Evolutionary conservation across 169 alveolate genomes (phyloP), one percentile per base, ranked within the genome.

Genomic region (Babesia ovata): DNA sequence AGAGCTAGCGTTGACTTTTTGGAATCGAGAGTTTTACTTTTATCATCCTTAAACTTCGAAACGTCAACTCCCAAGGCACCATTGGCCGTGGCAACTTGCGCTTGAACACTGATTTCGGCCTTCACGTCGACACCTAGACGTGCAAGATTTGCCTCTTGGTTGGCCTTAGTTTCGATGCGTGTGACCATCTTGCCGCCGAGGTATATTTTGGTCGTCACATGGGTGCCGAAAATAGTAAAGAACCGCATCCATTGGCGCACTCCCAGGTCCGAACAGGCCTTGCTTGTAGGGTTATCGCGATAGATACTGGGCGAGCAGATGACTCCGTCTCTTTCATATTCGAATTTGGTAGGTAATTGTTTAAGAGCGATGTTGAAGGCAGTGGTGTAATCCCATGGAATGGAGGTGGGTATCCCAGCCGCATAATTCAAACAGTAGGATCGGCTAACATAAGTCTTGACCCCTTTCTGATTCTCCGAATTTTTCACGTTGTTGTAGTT

Each of bases 401-500:
- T 19, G 0, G 88, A 71, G 19, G 69, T 81, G 45, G 88, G 75
- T 0, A 81, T 81, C 8, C 88, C 88, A 14, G 88, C 88, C 14
- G 74, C 90, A 22, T 74, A 83, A 21, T 83, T 83, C 50, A 74
- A 83, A 50, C 90, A 83, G 50, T 81, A 81, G 22, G 88, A 81
- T 7, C 61, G 39, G 79, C 69, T 71, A 14, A 81, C 69, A 26
- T 56, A 81, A 0, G 50, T 44, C 22, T 81, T 81, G 4, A 28
- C 29, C 0, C 24, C 74, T 13, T 73, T 48, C 19, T 42, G n/a
- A 39, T 61, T 65, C 16, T 69, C 56, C 2, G 78, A 70, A 26
- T 59, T 60, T 11, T 72, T 61, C 9, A 81, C 46, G 62, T 72
- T 63, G 57, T 81, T 81, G 33, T 42, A 81, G 57, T 52, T 72